Percentiles rank a stretch among this genome's conserved stretches.
These are phyloP conservation scores for Seiridium unicorne DNA, from an alignment of 2,329 filamentous ascomycete species.

Conservation along the genomic window DNA sequence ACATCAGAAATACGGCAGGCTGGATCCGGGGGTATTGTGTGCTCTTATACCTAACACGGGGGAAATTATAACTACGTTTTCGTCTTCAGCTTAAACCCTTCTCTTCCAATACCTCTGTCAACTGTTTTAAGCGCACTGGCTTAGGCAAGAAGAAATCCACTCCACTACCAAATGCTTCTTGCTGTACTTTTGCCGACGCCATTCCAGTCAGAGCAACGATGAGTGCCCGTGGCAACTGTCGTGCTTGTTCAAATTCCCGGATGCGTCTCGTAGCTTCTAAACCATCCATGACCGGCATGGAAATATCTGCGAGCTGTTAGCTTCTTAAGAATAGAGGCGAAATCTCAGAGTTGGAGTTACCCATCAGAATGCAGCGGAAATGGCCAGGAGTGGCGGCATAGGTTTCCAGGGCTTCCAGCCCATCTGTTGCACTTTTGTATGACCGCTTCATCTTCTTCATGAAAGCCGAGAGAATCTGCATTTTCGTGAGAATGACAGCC, in stretches of 20 bases:
- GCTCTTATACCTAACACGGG: no score
- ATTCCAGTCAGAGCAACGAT: constrained; percentile 46
- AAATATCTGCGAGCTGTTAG: constrained; percentile 22
- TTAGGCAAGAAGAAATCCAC: constrained; percentile 47
- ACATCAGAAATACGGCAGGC: no score
- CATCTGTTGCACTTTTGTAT: constrained; percentile 32
- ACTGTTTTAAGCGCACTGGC: constrained; percentile 37
- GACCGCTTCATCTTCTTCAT: constrained; percentile 29
- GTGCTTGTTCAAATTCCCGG: constrained; percentile 36
- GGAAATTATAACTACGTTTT: no score
- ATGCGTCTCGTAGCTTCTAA: constrained; percentile 40
- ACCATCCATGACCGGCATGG: constrained; percentile 45
- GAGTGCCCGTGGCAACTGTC: constrained; percentile 32
- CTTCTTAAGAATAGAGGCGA: neutral
- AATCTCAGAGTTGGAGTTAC: neutral
- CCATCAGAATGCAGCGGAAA: constrained; percentile 14
- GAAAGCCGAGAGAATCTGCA: constrained; percentile 25
- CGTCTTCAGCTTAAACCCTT: neutral
- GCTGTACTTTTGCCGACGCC: constrained; percentile 39
- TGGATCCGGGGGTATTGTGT: no score
- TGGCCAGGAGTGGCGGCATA: constrained; percentile 21
- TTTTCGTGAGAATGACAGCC: neutral
- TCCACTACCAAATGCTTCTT: constrained; percentile 43
- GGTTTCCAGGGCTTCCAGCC: constrained; percentile 33
- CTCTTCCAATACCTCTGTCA: constrained; percentile 13